Evolutionary conservation across 805 yeast species (phyloP).

Genomic region (Metschnikowia aberdeeniae): DNA sequence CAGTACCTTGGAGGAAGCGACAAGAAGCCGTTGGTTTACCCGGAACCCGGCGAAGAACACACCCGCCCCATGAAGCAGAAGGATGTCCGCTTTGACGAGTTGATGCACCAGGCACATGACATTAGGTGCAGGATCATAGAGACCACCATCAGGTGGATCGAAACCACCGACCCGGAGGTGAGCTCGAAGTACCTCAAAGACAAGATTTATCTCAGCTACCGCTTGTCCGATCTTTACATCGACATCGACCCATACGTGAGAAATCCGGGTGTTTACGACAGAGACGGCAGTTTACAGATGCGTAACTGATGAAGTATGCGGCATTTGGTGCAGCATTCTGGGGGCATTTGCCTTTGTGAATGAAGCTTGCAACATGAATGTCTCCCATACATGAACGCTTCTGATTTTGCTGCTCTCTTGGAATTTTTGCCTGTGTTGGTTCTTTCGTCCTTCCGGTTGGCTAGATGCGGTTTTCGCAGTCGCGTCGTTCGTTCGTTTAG

Average conservation of each 20-base stretch:
- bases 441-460: too few species aligned
- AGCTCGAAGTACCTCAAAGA: conserved; percentile 48
- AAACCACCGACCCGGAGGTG: conserved; percentile 48
- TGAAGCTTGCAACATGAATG: too few species aligned
- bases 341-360: too few species aligned
- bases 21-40: conserved; percentile 53
- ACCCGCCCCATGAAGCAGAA: conserved; percentile 19
- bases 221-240: conserved; percentile 61
- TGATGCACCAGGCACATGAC: conserved; percentile 51
- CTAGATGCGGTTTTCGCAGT: not conserved
- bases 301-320: conserved; percentile 6
- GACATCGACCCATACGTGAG: conserved; percentile 78
- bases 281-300: conserved; percentile 51
- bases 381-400: not conserved
- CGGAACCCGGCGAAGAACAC: conserved; percentile 61
- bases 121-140: conserved; percentile 53
- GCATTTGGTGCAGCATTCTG: not conserved
- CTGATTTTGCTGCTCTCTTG: not conserved
- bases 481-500: conserved; percentile 5
- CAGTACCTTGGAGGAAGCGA: conserved; percentile 73
- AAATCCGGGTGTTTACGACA: conserved; percentile 73
- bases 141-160: conserved; percentile 77
- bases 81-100: conserved; percentile 38
- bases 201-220: conserved; percentile 48
- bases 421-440: too few species aligned